Evolutionary conservation across 78 protist genomes (phyloP), one percentile per base, ranked within the genome.

Genomic region (Dictyostelium purpureum): DNA sequence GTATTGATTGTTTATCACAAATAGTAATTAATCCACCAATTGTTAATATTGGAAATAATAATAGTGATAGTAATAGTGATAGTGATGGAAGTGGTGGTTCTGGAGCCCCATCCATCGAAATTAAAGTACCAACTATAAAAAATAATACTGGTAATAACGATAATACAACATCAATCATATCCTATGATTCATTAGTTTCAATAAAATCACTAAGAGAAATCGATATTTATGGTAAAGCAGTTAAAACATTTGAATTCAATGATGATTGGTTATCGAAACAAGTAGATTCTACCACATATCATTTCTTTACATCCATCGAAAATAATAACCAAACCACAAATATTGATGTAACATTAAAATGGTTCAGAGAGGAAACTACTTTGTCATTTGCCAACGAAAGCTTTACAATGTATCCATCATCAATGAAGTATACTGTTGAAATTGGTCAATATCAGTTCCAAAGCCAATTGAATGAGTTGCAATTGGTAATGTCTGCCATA

Each of bases 191-290:
- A 33, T 47, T 79, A 26, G 21, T 79, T 33, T 45, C 54, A 40
- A 63, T 79, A 21, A 19, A 28, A 79, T 79, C 88, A 45, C 1
- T 79, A 2, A 40, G 76, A 31, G 88, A 79, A 21, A 31, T 79
- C 28, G 76, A 65, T 14, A 2, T 10, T 28, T 4, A 61, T 16
- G 63, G 47, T 24, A 45, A 21, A 26, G 45, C 6, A 11, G 42
- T 65, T 14, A 10, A 6, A 2, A 18, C 26, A 14, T 10, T 31
- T 26, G 7, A 28, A 63, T 63, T 63, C 52, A 47, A 47, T 33
- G 71, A 56, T 56, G 24, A 56, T 24, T 56, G 65, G 65, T 6
- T 56, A n/a, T 14, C 24, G 24, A 56, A 26, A 56, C 19, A n/a
- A n/a, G 7, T 65, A 12, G 49, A 51, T 33, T 11, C 28, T 31